Evolutionary conservation across 495 filamentous ascomycete species (phyloP), one percentile per base, ranked within the genome.

Genomic region (Thermochaetoides thermophila): DNA sequence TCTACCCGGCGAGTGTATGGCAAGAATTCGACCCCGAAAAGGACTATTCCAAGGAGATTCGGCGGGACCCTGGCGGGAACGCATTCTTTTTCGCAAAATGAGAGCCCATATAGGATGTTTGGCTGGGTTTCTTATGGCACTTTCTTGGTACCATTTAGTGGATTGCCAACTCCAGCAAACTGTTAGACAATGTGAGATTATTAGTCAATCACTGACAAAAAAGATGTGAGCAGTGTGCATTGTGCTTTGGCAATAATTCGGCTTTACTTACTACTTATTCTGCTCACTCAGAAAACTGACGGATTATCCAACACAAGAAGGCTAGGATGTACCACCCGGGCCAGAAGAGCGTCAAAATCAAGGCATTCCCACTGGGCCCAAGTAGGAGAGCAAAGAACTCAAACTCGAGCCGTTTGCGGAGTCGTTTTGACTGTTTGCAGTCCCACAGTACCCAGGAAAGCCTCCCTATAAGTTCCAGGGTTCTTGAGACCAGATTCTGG

Each of bases 1-100:
- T 96, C 29, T 96, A 85, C 55, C 89, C 89, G 0, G 89, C 87
- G 5, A 94, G 81, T 51, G 66, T 89, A 11, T 97, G 89, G 89
- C 83, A 85, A 38, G 81, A 92, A 38, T 97, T 92, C 56, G 86
- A 95, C 39, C 81, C 84, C 1, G 77, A 76, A 17, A 78, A 76
- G 56, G 79, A 95, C 39, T 93, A 95, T 50, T 66, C 75, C 39
- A 73, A 70, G 38, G 79, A 81, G 52, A 76, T 86, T 33, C 66
- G 80, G 49, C 73, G 82, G 37, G 89, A 97, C 65, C 64, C 70
- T 3, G 76, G 77, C 15, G 87, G 89, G 9, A 97, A 97, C 57
- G 69, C 81, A 3, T 94, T 94, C 53, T 97, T 97, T 65, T 94
- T 92, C 46, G 77, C 69, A 32, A 50, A 43, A 35, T 53, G 34